These are phyloP conservation scores for Aspergillus calidoustus DNA, from an alignment of 2,329 filamentous ascomycete species.

Conservation along the genomic window DNA sequence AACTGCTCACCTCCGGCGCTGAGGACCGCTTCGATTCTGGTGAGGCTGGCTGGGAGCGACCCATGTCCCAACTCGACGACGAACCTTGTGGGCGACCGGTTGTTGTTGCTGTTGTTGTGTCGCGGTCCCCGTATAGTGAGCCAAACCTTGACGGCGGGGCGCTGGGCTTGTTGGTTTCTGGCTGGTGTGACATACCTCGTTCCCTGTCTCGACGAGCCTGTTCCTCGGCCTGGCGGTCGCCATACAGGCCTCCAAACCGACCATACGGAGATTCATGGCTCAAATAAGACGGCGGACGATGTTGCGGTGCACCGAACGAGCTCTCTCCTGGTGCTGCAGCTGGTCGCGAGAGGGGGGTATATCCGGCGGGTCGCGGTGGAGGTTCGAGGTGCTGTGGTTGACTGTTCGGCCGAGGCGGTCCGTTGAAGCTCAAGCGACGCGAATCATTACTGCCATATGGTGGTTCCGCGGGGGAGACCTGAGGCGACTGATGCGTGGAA, in stretches of 20 bases:
- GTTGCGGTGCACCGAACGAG: constrained; percentile 29
- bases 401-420: constrained; percentile 49
- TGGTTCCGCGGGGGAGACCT: constrained; percentile 39
- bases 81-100: constrained; percentile 31
- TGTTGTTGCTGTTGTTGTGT: constrained; percentile 25
- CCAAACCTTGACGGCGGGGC: constrained; percentile 36
- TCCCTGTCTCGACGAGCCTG: constrained; percentile 41
- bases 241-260: constrained; percentile 39
- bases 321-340: constrained; percentile 27
- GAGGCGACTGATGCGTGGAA: constrained; percentile 41
- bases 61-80: constrained; percentile 41
- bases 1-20: constrained; percentile 33
- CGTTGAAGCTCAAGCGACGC: constrained; percentile 50
- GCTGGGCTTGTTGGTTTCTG: constrained; percentile 37
- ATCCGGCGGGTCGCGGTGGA: constrained; percentile 37
- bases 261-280: constrained; percentile 37
- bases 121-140: constrained; percentile 39
- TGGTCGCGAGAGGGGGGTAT: constrained; percentile 41
- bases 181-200: constrained; percentile 33
- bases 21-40: constrained; percentile 44
- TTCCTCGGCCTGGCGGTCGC: constrained; percentile 43
- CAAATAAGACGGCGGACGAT: constrained; percentile 35
- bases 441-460: constrained; percentile 35
- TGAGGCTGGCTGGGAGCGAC: constrained; percentile 43
- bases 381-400: constrained; percentile 45